phyloP scores from a whole-genome alignment of 768 basidiomycete species.

The Tylopilus sp. region DNA sequence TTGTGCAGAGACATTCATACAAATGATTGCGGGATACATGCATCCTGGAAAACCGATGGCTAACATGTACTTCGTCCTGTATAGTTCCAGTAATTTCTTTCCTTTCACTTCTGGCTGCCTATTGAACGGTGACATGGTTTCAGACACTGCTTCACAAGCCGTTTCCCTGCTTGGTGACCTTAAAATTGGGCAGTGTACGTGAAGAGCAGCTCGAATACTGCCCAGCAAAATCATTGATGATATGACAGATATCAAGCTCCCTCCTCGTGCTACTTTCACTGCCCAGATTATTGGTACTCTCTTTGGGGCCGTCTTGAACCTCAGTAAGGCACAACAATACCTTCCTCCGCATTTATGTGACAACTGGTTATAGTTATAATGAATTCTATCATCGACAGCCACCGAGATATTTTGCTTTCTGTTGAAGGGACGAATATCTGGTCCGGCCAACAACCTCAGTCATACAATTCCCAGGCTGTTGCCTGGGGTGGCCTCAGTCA shows the following conservation, averaged over 20 bases:
- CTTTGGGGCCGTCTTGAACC: conserved; percentile 47
- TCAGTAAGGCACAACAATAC: conserved; percentile 36
- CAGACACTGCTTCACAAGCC: conserved; percentile 50
- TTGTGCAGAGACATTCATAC: conserved; percentile 26
- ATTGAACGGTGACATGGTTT: too few relatives aligned
- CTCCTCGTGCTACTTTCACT: too few relatives aligned
- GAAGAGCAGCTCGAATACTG: background rate
- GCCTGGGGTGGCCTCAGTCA: conserved; percentile 38
- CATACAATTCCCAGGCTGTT: too few relatives aligned
- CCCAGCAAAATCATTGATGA: conserved; percentile 38
- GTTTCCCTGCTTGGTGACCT: conserved; percentile 51
- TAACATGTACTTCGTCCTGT: conserved; percentile 44
- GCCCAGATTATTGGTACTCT: too few relatives aligned
- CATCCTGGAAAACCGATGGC: conserved; percentile 38
- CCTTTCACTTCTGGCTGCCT: background rate
- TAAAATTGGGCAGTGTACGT: conserved; percentile 37
- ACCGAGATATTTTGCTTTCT: too few relatives aligned
- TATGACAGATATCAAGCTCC: conserved; percentile 47
- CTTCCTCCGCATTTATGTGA: background rate
- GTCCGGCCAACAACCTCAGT: too few relatives aligned
- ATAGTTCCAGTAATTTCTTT: conserved; percentile 41
- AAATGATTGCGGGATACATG: too few relatives aligned
- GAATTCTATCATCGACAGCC: too few relatives aligned
- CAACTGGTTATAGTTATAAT: conserved; percentile 39
- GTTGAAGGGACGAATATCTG: too few relatives aligned